phyloP scores from a whole-genome alignment of 169 alveolate genomes.

The Fabrea salina region DNA sequence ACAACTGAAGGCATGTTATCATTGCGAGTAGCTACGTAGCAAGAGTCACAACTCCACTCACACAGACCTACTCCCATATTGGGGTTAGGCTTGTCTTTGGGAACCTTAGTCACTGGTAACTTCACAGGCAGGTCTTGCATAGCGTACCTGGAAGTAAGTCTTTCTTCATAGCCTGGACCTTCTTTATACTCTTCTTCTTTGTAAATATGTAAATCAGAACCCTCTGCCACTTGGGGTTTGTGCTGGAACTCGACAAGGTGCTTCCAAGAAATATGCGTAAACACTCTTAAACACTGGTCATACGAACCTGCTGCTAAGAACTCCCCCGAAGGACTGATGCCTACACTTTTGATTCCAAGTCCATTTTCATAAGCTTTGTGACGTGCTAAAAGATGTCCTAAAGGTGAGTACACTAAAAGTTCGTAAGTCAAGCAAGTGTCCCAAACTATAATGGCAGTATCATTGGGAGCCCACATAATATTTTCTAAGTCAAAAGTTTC shows the following conservation, averaged over 20 bases:
- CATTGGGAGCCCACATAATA: conserved; percentile 65
- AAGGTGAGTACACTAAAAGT: conserved; percentile 14
- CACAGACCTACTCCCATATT: conserved; percentile 49
- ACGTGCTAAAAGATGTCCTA: conserved; percentile 27
- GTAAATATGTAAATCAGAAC: conserved; percentile 39
- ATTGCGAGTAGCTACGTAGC: conserved; percentile 61
- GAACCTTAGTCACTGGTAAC: conserved; percentile 18
- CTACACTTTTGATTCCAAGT: conserved; percentile 58
- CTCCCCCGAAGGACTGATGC: conserved; percentile 18
- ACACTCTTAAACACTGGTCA: conserved; percentile 59
- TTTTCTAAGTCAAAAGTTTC: conserved; percentile 67
- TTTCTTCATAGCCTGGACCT: conserved; percentile 27
- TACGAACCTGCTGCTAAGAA: conserved; percentile 58
- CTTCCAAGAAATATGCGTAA: conserved; percentile 56
- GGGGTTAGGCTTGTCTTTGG: conserved; percentile 31
- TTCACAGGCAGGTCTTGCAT: conserved; percentile 32
- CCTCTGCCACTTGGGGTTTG: conserved; percentile 27
- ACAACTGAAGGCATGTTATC: conserved; percentile 58
- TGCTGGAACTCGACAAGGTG: conserved; percentile 58
- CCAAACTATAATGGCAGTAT: conserved; percentile 55
- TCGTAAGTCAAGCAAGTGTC: conserved; percentile 59
- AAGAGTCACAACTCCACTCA: conserved; percentile 55
- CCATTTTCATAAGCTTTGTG: conserved; percentile 57
- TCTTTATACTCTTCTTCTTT: conserved; percentile 56
- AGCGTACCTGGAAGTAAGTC: conserved; percentile 34